A percentile compares a stretch with the other conserved stretches of the same genome.
Evolutionary conservation across 495 filamentous ascomycete genomes (phyloP).

Genomic region (Podospora appendiculata): DNA sequence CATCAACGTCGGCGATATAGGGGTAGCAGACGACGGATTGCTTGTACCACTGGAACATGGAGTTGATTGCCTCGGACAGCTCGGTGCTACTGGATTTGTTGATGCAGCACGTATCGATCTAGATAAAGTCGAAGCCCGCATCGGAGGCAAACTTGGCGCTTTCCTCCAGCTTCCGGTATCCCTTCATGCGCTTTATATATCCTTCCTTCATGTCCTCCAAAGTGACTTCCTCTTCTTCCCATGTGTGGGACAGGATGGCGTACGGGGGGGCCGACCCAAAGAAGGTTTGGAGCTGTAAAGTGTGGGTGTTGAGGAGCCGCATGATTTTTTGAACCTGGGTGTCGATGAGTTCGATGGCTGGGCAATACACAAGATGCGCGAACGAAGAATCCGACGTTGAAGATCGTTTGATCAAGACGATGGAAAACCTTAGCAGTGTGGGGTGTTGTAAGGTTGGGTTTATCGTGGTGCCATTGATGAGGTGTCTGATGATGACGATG

Average conservation of each 20-base stretch:
- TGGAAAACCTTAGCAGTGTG: too few species aligned
- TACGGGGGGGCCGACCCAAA: neutral
- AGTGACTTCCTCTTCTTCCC: constrained; percentile 12
- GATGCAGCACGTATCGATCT: constrained; percentile 13
- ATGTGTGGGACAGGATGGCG: constrained; percentile 14
- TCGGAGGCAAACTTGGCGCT: neutral
- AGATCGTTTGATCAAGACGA: too few species aligned
- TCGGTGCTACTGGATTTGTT: constrained; percentile 12
- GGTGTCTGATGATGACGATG: too few species aligned
- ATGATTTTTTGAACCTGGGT: neutral
- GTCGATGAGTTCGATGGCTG: neutral
- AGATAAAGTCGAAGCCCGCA: neutral
- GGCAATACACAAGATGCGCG: too few species aligned
- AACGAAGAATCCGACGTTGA: too few species aligned
- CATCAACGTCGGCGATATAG: constrained; percentile 3
- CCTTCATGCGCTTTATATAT: constrained; percentile 7
- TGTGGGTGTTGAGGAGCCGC: constrained; percentile 1
- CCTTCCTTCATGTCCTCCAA: neutral
- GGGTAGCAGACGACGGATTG: constrained; percentile 5
- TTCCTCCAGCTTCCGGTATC: constrained; percentile 12
- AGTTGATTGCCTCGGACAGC: constrained; percentile 5
- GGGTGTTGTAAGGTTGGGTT: too few species aligned
- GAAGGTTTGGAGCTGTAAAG: neutral
- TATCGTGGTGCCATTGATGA: too few species aligned
- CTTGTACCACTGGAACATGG: constrained; percentile 10